A percentile compares a stretch with the other conserved stretches of the same genome.
Evolutionary conservation across 495 filamentous ascomycete species (phyloP).

Genomic region (Choiromyces venosus): DNA sequence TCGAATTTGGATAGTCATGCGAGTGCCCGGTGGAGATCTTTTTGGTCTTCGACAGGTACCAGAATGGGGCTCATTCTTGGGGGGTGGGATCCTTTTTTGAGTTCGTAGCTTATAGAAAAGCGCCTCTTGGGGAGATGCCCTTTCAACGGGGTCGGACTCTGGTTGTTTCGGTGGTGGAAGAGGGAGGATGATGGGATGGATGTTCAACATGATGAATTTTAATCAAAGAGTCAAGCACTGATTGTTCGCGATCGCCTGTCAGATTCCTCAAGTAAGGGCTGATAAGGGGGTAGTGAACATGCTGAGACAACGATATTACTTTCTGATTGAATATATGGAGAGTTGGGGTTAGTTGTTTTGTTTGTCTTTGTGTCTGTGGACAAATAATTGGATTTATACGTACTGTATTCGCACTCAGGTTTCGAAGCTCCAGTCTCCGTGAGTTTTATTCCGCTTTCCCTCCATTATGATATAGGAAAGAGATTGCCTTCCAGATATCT

Average conservation of each 20-base stretch:
- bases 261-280: conserved; percentile 12
- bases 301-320: background rate
- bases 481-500: background rate
- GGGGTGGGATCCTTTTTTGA: conserved; percentile 70
- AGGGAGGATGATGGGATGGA: background rate
- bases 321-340: background rate
- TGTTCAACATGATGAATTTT: conserved; percentile 71
- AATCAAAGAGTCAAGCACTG: conserved; percentile 99
- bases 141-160: conserved; percentile 64
- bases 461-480: background rate
- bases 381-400: background rate
- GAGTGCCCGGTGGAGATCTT: conserved; percentile 63
- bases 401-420: background rate
- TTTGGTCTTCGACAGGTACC: conserved; percentile 60
- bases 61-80: conserved; percentile 99
- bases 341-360: background rate
- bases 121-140: conserved; percentile 47
- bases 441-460: background rate
- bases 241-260: conserved; percentile 41
- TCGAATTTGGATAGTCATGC: conserved; percentile 96
- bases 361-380: no score
- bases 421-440: background rate
- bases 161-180: conserved; percentile 51
- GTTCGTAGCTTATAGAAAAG: conserved; percentile 65
- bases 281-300: background rate